Evolutionary conservation across 257 asterid genomes (phyloP), one percentile per base, ranked within the genome.

Genomic region (Nicotiana tomentosiformis): DNA sequence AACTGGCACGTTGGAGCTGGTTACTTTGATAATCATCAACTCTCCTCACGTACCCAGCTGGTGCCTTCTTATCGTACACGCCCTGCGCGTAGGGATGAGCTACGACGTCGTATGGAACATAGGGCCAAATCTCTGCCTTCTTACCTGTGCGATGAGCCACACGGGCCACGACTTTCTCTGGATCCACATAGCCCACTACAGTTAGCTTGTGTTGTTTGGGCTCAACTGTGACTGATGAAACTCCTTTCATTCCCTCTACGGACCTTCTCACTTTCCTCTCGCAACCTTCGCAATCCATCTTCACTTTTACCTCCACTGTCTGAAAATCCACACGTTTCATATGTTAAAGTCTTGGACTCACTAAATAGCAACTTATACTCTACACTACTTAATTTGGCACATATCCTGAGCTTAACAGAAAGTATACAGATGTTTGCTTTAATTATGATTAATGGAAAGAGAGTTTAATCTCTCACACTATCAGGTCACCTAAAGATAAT

Each of bases 181-280:
- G 99, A 7, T 93, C 91, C 1, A 96, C 97, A 23, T 93, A 96
- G 7, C 99, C 98, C 17, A 81, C n/a, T 18, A 96, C 99, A 0
- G 99, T 94, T 1, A 96, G 94, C 92, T 94, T 96, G 97, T 77
- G 82, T 57, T 93, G 97, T 87, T 94, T 96, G 1, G 98, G 95
- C 10, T 90, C 88, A 15, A 96, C 61, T 32, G 92, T 89, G 7
- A 96, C 86, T 0, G 97, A 93, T n/a, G 83, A 90, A 90, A 96
- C 98, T 4, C 99, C 99, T 87, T 91, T 94, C 99, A 96, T 96
- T 30, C 99, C 99, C 62, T 93, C 97, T 0, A 96, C 98, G 0
- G 99, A 92, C 80, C 92, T 88, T 53, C 95, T 84, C 74, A 93
- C 98, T 77, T 90, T 94, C 83, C 98, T 88, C 89, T 92, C 99